Evolutionary conservation across 805 yeast genomes (phyloP).

Genomic region (Starmerella stigmatis): DNA sequence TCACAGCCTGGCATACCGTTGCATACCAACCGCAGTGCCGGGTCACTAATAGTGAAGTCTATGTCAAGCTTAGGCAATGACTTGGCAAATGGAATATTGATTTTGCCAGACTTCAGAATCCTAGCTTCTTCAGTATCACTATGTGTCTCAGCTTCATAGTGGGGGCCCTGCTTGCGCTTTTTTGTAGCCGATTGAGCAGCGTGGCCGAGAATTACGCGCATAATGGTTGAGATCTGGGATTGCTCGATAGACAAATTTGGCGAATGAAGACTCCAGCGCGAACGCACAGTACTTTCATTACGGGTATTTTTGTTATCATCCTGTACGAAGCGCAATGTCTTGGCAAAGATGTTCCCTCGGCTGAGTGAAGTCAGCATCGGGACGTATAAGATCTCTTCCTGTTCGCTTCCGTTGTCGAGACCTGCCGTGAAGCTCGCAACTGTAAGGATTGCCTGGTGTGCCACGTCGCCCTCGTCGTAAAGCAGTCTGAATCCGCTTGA

Average conservation of each 20-base stretch:
- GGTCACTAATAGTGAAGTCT: slow-evolving; percentile 20
- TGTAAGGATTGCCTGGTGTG: slow-evolving; percentile 34
- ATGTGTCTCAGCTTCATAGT: neutral
- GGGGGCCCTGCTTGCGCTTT: neutral
- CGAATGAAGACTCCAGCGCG: slow-evolving; percentile 29
- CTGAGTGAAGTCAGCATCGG: slow-evolving; percentile 32
- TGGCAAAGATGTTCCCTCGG: slow-evolving; percentile 31
- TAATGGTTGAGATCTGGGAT: slow-evolving; percentile 29
- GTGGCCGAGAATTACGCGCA: slow-evolving; percentile 21
- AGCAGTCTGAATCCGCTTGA: slow-evolving; percentile 34
- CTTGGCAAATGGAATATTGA: slow-evolving; percentile 15
- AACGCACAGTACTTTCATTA: slow-evolving; percentile 27
- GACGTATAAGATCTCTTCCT: slow-evolving; percentile 33
- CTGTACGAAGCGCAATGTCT: slow-evolving; percentile 29
- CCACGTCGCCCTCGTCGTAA: slow-evolving; percentile 30
- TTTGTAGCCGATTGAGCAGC: neutral
- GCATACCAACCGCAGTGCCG: slow-evolving; percentile 23
- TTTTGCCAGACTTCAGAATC: neutral
- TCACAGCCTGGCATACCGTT: slow-evolving; percentile 11
- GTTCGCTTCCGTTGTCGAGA: slow-evolving; percentile 26
- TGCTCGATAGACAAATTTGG: slow-evolving; percentile 34
- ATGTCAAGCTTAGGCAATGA: slow-evolving; percentile 21
- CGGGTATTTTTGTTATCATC: slow-evolving; percentile 21
- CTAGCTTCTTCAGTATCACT: neutral
- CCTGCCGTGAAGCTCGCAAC: slow-evolving; percentile 31